phyloP scores from a whole-genome alignment of 2,329 filamentous ascomycete genomes.

The Penicillium fuscoglaucum region DNA sequence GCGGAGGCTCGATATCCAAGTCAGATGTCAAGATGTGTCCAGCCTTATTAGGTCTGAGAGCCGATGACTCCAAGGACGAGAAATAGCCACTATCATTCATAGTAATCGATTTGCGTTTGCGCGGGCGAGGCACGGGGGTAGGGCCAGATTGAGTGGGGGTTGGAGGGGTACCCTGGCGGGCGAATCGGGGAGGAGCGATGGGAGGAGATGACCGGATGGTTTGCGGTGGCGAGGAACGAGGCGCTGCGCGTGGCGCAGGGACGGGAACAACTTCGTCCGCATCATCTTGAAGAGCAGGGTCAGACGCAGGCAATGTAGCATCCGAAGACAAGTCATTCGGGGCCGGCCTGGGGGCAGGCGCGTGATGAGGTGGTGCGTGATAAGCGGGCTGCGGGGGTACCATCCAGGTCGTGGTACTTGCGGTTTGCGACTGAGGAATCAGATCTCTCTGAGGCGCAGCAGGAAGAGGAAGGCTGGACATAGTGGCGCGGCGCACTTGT shows the following conservation, averaged over 20 bases:
- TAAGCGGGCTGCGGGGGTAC: conserved; percentile 33
- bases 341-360: conserved; percentile 24
- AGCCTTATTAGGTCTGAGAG: conserved; percentile 67
- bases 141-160: conserved; percentile 67
- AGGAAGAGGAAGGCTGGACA: conserved; percentile 47
- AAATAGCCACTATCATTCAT: conserved; percentile 97
- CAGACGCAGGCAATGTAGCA: conserved; percentile 72
- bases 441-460: conserved; percentile 33
- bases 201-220: conserved; percentile 88
- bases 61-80: conserved; percentile 91
- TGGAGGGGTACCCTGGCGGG: conserved; percentile 68
- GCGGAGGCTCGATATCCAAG: conserved; percentile 68
- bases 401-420: conserved; percentile 37
- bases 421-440: conserved; percentile 30
- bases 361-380: conserved; percentile 19
- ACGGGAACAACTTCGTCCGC: conserved; percentile 46
- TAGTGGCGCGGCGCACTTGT: conserved; percentile 51
- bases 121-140: conserved; percentile 63
- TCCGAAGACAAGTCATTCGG: conserved; percentile 68
- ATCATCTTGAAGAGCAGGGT: conserved; percentile 60
- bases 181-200: conserved; percentile 59
- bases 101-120: conserved; percentile 74
- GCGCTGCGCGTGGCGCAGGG: conserved; percentile 26
- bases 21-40: conserved; percentile 72
- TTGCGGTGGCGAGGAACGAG: conserved; percentile 51